Evolutionary conservation across 2,329 filamentous ascomycete species (phyloP).

Genomic region (Pseudocercospora eumusae): DNA sequence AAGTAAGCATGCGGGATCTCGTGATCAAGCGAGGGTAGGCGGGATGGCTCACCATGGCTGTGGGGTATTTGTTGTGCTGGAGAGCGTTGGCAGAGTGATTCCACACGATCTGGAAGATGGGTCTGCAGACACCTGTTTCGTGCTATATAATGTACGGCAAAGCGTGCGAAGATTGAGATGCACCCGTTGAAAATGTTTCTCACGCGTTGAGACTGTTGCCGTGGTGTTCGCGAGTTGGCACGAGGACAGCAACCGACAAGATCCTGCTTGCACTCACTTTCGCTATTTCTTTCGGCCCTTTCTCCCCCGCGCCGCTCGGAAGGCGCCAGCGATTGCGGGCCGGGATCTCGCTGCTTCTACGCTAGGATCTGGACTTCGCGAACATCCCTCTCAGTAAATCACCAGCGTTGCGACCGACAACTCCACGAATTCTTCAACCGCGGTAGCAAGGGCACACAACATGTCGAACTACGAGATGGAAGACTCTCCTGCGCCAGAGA

Average conservation of each 20-base stretch:
- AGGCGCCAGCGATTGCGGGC: neutral
- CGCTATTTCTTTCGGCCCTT: conserved; percentile 1
- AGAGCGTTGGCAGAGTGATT: conserved; percentile 12
- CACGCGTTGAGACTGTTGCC: conserved; percentile 7
- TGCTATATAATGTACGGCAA: neutral
- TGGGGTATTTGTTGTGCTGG: conserved; percentile 13
- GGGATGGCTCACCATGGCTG: conserved; percentile 13
- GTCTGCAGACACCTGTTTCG: neutral
- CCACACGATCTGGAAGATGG: neutral
- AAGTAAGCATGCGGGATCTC: conserved; percentile 10
- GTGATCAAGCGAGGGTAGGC: conserved; percentile 11
- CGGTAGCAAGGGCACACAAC: neutral
- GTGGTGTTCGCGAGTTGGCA: conserved; percentile 1
- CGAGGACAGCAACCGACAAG: conserved; percentile 3
- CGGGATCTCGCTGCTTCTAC: neutral
- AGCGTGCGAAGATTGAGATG: neutral
- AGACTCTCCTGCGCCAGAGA: conserved; percentile 39
- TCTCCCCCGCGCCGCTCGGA: neutral
- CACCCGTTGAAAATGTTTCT: neutral
- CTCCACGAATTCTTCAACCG: neutral
- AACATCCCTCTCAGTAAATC: neutral
- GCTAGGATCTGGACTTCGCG: conserved; percentile 6
- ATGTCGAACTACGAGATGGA: conserved; percentile 40
- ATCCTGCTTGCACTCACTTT: neutral
- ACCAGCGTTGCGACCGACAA: conserved; percentile 4